Evolutionary conservation across 192 early-diverging fungal species (phyloP).

Genomic region (Gigaspora rosea): DNA sequence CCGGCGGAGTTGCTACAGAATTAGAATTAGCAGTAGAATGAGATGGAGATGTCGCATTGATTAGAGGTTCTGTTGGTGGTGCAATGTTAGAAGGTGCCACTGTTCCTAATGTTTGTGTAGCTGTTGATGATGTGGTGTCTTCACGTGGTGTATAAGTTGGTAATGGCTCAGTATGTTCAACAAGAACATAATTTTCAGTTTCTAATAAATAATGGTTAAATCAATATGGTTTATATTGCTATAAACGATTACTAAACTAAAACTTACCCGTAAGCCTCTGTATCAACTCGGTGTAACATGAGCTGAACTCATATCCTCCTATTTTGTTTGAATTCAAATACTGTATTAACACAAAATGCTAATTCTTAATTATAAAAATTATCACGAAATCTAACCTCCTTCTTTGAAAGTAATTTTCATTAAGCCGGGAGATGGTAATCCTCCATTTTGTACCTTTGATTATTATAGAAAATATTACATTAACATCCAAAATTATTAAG

Average conservation of each 20-base stretch:
- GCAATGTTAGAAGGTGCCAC: neutral
- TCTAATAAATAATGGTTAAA: constrained; percentile 19
- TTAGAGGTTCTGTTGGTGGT: neutral
- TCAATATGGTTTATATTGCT: neutral
- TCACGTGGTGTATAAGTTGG: constrained; percentile 40
- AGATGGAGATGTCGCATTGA: too few relatives aligned
- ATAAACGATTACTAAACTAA: neutral
- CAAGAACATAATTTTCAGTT: constrained; percentile 30
- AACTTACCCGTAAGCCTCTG: constrained; percentile 40
- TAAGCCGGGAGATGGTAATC: constrained; percentile 41
- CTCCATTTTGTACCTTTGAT: constrained; percentile 46
- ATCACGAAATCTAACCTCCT: constrained; percentile 38
- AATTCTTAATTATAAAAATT: neutral
- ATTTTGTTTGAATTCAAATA: neutral
- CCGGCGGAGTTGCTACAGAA: neutral
- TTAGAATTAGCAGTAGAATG: neutral
- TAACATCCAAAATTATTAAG: constrained; percentile 13
- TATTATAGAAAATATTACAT: neutral
- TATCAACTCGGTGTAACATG: constrained; percentile 36
- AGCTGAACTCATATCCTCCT: constrained; percentile 55
- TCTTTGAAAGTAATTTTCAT: constrained; percentile 55
- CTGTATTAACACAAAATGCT: neutral
- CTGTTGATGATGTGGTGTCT: neutral
- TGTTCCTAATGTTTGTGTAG: neutral
- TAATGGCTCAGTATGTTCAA: constrained; percentile 38